Evolutionary conservation across 345 rosid species (phyloP), one percentile per base, ranked within the genome.

Genomic region (Rhizophora mangle): DNA sequence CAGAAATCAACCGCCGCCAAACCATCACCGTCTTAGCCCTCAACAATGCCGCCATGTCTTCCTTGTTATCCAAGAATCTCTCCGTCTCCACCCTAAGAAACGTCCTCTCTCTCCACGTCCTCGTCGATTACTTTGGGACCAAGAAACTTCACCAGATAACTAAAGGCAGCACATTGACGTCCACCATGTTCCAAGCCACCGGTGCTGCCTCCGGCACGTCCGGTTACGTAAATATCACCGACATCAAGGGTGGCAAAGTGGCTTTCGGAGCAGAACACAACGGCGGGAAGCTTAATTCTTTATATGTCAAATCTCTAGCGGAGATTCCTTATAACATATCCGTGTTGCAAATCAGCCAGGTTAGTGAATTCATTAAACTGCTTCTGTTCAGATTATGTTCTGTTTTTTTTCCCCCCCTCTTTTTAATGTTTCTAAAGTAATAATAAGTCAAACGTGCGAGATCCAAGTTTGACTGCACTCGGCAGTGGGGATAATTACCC

Each of bases 181-280:
- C 80, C 56, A 47, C 80, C 67, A 77, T 72, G 76, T 77, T 77
- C 68, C 80, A 77, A 53, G 80, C 80, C 5, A 77, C 80, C 32
- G 80, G 80, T 0, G 15, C 76, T 8, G 80, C 80, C 11, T 6
- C 67, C 24, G 80, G 80, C 21, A 52, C 80, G 16, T 67, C 80
- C 0, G 80, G 80, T 2, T 77, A 77, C 34, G 65, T 77, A 16
- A 77, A 72, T 52, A 77, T 77, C 10, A 77, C 80, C 1, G 73
- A 77, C 37, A 64, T 63, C 21, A 77, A 68, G 19, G 76, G 73
- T 3, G 80, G 76, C 1, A 77, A 77, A 64, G 80, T 76, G 4
- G 75, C 68, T 20, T 71, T 76, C 46, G 73, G 78, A 19, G 27
- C 78, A 0, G 76, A 51, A 20, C 65, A 74, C 20, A 59, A 63